Evolutionary conservation across 2,329 filamentous ascomycete genomes (phyloP), one percentile per base, ranked within the genome.

Genomic region (Diplocarpon rosae): DNA sequence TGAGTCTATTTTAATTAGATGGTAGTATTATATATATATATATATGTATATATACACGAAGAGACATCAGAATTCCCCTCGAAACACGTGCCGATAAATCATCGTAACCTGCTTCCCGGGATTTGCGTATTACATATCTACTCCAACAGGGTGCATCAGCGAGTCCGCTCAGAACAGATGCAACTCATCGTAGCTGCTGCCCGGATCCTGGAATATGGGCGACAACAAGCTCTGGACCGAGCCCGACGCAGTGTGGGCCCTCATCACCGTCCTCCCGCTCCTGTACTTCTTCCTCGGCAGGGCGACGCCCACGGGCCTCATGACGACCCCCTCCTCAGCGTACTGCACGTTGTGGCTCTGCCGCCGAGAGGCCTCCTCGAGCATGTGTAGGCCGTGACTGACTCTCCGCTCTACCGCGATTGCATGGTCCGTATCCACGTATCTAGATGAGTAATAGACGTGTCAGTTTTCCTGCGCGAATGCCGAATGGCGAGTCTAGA

Each of bases 191-290:
- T 24, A 24, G 20, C 20, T 7, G 20, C 3, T 24, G 4, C 7
- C 20, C 20, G 20, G 20, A 24, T 40, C 38, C 16, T 17, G 38
- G 13, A 31, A 31, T 10, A 40, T 34, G n/a, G 43, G 43, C 24
- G 37, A 40, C 37, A 37, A 27, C 4, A 45, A 17, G 17, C 32
- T 45, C 37, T 36, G 20, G 36, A 45, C 20, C 9, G 31, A 29
- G 9, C 27, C 32, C 37, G 20, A 24, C 17, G 39, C 37, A 14
- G 11, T 14, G 33, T 20, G 31, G 37, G 29, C 20, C 42, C 42
- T 15, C 35, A 17, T 32, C 3, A 24, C 20, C 7, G 7, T 24
- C 20, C 20, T 24, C 20, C 3, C 7, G 20, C 20, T 24, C 20
- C 43, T 39, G 1, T 11, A 11, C 16, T 29, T 40, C 32, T 10